Evolutionary conservation across 192 early-diverging fungal species (phyloP).

Genomic region (Chytriomyces hyalinus): DNA sequence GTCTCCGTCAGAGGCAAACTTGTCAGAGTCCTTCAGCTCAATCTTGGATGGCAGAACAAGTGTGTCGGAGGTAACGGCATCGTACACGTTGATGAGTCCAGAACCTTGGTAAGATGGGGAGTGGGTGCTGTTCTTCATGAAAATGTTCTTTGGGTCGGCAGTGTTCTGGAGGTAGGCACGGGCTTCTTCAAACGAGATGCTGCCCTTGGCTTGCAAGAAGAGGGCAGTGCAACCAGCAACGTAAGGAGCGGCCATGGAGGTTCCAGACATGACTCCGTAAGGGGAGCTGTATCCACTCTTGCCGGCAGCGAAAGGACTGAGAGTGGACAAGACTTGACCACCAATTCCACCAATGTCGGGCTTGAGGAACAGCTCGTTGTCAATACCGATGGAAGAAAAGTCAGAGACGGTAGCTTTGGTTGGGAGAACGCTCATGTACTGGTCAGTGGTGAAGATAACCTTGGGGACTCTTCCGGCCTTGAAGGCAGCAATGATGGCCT

Average conservation of each 20-base stretch:
- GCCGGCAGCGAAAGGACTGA: conserved; percentile 26
- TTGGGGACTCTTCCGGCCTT: conserved; percentile 38
- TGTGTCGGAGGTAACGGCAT: conserved; percentile 60
- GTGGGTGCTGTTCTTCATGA: conserved; percentile 48
- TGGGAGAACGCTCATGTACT: conserved; percentile 48
- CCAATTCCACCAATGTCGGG: conserved; percentile 54
- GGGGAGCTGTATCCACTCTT: not conserved
- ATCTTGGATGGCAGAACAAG: conserved; percentile 55
- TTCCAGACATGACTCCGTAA: conserved; percentile 59
- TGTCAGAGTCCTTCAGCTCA: conserved; percentile 47
- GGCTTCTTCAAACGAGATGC: conserved; percentile 17
- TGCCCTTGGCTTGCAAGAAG: conserved; percentile 58
- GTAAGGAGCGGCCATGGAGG: conserved; percentile 84
- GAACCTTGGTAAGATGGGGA: conserved; percentile 71
- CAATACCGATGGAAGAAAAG: conserved; percentile 79
- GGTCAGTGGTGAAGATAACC: conserved; percentile 55
- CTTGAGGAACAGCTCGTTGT: conserved; percentile 70
- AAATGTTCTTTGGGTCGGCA: conserved; percentile 49
- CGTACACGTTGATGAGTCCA: conserved; percentile 75
- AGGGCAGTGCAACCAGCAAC: conserved; percentile 73
- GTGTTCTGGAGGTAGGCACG: conserved; percentile 58
- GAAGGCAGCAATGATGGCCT: conserved; percentile 31
- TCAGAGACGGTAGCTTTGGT: conserved; percentile 67
- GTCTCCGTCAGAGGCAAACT: conserved; percentile 2
- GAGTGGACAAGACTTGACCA: conserved; percentile 43